These are phyloP conservation scores for Trichocladium antarcticum DNA, from an alignment of 495 filamentous ascomycete species.

Conservation along the genomic window DNA sequence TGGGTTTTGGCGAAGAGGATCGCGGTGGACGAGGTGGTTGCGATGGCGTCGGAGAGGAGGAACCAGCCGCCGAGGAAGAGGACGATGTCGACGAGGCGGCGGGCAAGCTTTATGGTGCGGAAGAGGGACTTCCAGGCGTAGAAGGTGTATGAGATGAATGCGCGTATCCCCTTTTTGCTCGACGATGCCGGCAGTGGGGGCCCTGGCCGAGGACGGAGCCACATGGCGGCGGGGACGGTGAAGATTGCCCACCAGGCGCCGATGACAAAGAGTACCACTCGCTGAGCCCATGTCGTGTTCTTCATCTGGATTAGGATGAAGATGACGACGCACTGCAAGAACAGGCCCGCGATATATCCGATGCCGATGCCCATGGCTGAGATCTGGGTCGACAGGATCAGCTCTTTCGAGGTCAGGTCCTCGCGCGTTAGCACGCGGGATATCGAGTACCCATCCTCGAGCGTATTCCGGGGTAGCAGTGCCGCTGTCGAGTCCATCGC, in stretches of 20 bases:
- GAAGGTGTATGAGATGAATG: constrained; percentile 50
- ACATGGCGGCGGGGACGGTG: constrained; percentile 77
- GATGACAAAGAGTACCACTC: constrained; percentile 73
- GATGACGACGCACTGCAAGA: constrained; percentile 68
- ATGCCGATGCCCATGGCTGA: constrained; percentile 85
- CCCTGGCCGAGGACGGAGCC: constrained; percentile 83
- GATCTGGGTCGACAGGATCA: constrained; percentile 70
- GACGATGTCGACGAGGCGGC: constrained; percentile 70
- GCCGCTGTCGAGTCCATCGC: constrained; percentile 35
- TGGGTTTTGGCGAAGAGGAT: constrained; percentile 93
- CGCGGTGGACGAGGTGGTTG: constrained; percentile 88
- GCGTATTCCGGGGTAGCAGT: constrained; percentile 24
- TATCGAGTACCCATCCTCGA: constrained; percentile 27
- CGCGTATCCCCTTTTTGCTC: constrained; percentile 19
- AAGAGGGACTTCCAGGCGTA: constrained; percentile 81
- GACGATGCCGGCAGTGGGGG: constrained; percentile 52
- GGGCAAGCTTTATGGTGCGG: constrained; percentile 64
- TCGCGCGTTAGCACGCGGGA: constrained; percentile 28
- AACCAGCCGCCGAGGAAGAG: constrained; percentile 92
- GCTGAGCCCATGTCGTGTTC: constrained; percentile 67
- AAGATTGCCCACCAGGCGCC: constrained; percentile 94
- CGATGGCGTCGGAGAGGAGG: constrained; percentile 83
- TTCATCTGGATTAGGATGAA: constrained; percentile 54
- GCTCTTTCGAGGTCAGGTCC: constrained; percentile 49
- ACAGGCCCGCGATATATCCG: constrained; percentile 74